Evolutionary conservation across 1,284 basidiomycete genomes (phyloP), one percentile per base, ranked within the genome.

Genomic region (Ceraceosorus guamensis): DNA sequence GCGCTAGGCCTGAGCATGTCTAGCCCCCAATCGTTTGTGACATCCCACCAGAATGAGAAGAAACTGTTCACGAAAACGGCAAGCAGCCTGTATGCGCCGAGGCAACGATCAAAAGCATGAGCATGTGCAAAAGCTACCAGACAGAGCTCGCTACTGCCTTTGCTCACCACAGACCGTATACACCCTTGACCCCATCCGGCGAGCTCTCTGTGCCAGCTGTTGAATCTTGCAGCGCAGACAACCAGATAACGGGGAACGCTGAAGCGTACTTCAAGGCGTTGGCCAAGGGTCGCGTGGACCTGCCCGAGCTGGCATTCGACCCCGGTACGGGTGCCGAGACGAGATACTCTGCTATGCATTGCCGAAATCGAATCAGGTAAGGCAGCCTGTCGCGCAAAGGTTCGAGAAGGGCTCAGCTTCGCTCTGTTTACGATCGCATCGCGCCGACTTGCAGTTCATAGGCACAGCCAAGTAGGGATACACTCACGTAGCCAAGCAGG

Each of bases 11-110:
- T 82, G 56, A 96, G 79, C 32, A 96, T 78, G 46, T 85, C 83
- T 48, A 98, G 81, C 0, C 95, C 95, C 93, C 93, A 99, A 77
- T 99, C 95, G 74, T 96, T 90, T 47, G 89, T 91, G 35, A 98
- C 83, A 77, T 98, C 95, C 95, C 95, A 99, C 89, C 91, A 99
- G 77, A 95, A 97, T 5, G 91, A 93, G 78, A 90, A 99, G 46
- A 89, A 77, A 1, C 91, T 93, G 77, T 98, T 98, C 67, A 95
- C 77, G 13, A 83, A 81, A 31, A 91, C 91, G 10, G 87, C 83
- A 30, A 92, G 77, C 13, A 96, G 77, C 95, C 91, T 91, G 55
- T 52, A 55, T 7, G 14, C n/a, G 33, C 5, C 7, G 14, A 45
- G 13, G 31, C n/a, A n/a, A n/a, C n/a, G n/a, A n/a, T n/a, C n/a